phyloP scores from a whole-genome alignment of 2,329 filamentous ascomycete genomes.

The Daldinia eschscholtzii region DNA sequence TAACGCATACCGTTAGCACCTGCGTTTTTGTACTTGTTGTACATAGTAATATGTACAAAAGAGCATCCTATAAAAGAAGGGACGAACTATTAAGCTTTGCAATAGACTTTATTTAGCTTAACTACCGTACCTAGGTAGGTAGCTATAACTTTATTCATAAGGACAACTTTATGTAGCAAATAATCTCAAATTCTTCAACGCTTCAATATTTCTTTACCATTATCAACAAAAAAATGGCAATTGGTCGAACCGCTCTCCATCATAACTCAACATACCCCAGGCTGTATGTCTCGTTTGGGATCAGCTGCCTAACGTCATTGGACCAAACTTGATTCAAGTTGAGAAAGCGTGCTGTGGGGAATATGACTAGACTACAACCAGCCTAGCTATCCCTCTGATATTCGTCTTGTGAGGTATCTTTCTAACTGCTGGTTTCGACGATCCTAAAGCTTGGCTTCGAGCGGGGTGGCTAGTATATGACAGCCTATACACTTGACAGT shows the following conservation, averaged over 20 bases:
- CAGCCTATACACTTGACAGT: constrained; percentile 2
- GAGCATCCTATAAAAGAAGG: background rate
- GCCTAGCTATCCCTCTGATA: constrained; percentile 29
- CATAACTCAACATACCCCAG: constrained; percentile 8
- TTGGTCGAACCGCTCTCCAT: constrained; percentile 7
- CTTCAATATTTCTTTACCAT: background rate
- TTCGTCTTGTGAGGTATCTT: constrained; percentile 6
- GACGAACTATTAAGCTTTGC: background rate
- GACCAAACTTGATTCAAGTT: constrained; percentile 22
- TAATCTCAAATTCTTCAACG: background rate
- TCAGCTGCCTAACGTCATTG: constrained; percentile 36
- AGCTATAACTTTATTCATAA: background rate
- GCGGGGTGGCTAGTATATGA: constrained; percentile 30
- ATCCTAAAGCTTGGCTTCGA: constrained; percentile 22
- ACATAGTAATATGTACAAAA: background rate
- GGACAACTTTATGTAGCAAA: background rate
- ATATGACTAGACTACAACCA: constrained; percentile 28
- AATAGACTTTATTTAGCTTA: too few species aligned
- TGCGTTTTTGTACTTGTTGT: background rate
- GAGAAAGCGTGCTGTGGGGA: constrained; percentile 21
- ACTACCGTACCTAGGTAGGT: background rate
- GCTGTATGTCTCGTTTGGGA: constrained; percentile 33
- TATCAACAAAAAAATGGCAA: background rate
- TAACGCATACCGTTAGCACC: constrained; percentile 2
- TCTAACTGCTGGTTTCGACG: constrained; percentile 19